A percentile compares a stretch with the other conserved stretches of the same genome.
These are phyloP conservation scores for Gastrolobium bilobum DNA, from an alignment of 306 rosid genomes.

Conservation along the genomic window DNA sequence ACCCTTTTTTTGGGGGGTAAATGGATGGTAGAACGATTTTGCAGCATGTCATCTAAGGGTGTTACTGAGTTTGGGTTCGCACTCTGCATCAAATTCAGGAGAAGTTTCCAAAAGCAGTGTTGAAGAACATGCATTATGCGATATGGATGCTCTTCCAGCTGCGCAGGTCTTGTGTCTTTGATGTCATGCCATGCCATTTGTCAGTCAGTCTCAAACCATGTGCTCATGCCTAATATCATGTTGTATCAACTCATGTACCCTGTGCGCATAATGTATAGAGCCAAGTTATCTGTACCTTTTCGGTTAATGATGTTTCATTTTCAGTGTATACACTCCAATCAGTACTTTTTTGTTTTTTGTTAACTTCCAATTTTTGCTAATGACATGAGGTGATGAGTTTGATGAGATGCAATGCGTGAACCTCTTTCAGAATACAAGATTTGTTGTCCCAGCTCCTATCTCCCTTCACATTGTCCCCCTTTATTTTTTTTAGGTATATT, in stretches of 20 bases:
- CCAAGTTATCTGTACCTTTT: constrained; percentile 35
- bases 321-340: not conserved
- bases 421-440: not conserved
- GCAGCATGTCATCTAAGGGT: constrained; percentile 35
- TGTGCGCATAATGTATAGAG: constrained; percentile 51
- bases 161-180: not conserved
- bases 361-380: constrained; percentile 8
- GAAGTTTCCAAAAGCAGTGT: constrained; percentile 36
- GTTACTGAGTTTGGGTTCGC: not conserved
- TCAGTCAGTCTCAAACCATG: constrained; percentile 39
- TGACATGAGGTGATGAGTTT: constrained; percentile 23
- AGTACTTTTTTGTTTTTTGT: not conserved
- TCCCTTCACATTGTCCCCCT: not conserved
- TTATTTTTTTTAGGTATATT: too few species aligned
- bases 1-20: constrained; percentile 37
- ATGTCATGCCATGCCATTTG: constrained; percentile 29
- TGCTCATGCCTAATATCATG: constrained; percentile 44
- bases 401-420: constrained; percentile 34
- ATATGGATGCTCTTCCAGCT: constrained; percentile 24
- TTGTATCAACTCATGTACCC: constrained; percentile 54
- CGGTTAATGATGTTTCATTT: constrained; percentile 36
- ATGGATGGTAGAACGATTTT: constrained; percentile 41
- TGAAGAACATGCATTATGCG: constrained; percentile 42
- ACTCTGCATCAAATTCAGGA: constrained; percentile 21
- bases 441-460: not conserved